Base-by-base conservation (phyloP, 345 rosid genomes). In the Arabidopsis arenosa region DNA sequence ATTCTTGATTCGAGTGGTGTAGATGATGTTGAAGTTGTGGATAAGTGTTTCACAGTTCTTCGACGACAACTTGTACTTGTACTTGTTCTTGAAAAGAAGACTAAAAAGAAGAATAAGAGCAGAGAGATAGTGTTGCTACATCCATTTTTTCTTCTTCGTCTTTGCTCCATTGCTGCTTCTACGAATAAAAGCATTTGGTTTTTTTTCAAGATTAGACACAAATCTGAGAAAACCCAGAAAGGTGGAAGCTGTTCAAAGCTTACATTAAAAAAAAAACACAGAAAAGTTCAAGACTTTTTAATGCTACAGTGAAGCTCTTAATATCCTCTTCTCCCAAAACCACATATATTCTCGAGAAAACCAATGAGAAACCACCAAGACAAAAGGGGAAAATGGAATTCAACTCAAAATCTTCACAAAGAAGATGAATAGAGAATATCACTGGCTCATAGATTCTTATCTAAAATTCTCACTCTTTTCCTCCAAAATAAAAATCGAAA, bases 51-150 rank as follows among this genome's bases (percentile, higher is more conserved):
- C 35, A 75, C 79, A 21, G 83, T 77, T 71, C 83, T 47, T 66
- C 80, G 80, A n/a, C 83, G 87, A 84, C 94, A 87, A 18, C 82
- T 80, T 47, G 84, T 78, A n/a, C 64, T 71, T 26, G 68, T 69
- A 67, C 33, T 68, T 56, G 77, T 53, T 59, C 69, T 78, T 23
- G 81, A 53, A 73, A 33, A 0, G 39, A 67, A 73, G 58, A 67
- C 28, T 51, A 78, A 52, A 64, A 75, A 80, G 76, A 76, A 85
- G 69, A 66, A 84, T 47, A 78, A 82, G 52, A 73, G 79, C 6
- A 73, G 73, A 21, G 54, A 73, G 57, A 73, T 56, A 48, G 72
- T 66, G 70, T 66, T 58, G 67, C 32, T 28, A 9, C 14, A 56
- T 37, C 79, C 49, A 59, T 80, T 61, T 78, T 74, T 85, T 59